Conservation (phyloP, 495 filamentous ascomycete species). For the Chaetomidium leptoderma region DNA sequence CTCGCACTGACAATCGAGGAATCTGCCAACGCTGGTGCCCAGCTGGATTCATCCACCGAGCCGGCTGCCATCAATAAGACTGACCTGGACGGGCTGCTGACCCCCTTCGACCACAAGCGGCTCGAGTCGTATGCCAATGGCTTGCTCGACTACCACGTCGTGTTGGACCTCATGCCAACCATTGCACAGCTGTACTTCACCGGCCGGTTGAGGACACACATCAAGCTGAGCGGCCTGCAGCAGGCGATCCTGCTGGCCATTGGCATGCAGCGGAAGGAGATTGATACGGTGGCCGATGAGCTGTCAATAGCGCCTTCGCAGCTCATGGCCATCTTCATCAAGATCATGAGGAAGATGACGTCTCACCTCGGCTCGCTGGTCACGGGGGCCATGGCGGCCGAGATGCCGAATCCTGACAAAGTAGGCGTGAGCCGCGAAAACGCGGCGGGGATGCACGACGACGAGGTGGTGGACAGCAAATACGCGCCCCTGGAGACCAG, state of each 20-base stretch:
- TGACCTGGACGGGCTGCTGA: conserved; percentile 69
- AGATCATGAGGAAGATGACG: conserved; percentile 83
- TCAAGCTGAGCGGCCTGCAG: conserved; percentile 74
- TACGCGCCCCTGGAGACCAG: conserved; percentile 64
- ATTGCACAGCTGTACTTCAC: conserved; percentile 80
- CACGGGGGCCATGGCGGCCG: conserved; percentile 64
- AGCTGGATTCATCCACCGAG: conserved; percentile 49
- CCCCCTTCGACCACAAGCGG: conserved; percentile 90
- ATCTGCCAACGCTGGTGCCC: conserved; percentile 70
- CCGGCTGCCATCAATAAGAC: conserved; percentile 57
- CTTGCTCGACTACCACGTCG: conserved; percentile 95
- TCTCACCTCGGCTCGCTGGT: conserved; percentile 70
- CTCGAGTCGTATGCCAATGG: conserved; percentile 94
- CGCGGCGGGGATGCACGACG: conserved; percentile 53
- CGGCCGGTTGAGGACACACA: conserved; percentile 58
- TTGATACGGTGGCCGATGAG: conserved; percentile 80
- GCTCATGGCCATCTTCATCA: conserved; percentile 93
- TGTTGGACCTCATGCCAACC: conserved; percentile 83
- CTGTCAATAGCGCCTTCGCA: conserved; percentile 68
- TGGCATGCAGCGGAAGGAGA: conserved; percentile 79
- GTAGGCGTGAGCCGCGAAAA: conserved; percentile 53
- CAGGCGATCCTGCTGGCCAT: conserved; percentile 81
- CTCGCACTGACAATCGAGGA: conserved; percentile 86
- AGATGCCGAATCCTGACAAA: conserved; percentile 57
- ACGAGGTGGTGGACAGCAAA: conserved; percentile 55